Percentiles rank a stretch among this genome's conserved stretches.
Evolutionary conservation across 345 rosid species (phyloP).

Genomic region (Cardamine occulta): DNA sequence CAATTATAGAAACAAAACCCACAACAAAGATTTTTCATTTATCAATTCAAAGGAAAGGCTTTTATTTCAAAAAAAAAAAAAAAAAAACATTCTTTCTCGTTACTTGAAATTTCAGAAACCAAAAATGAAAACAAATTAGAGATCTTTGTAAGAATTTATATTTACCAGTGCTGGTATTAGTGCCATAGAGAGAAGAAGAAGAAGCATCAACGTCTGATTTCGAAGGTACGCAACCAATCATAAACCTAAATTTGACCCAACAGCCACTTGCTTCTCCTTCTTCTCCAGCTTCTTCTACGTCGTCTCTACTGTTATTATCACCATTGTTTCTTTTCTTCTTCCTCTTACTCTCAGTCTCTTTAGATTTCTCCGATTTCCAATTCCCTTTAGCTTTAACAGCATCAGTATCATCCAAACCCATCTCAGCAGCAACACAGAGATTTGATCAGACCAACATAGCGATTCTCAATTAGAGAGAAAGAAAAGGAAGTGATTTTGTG

Average conservation of each 20-base stretch:
- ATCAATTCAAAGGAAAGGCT: conserved; percentile 1
- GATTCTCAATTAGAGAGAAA: not conserved
- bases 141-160: not conserved
- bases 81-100: not conserved
- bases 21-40: conserved; percentile 4
- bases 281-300: conserved; percentile 44
- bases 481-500: conserved; percentile 31
- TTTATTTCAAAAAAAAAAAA: not conserved
- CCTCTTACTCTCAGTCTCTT: conserved; percentile 52
- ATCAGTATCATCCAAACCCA: conserved; percentile 35
- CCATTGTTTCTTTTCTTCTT: conserved; percentile 45
- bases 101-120: not conserved
- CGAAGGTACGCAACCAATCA: conserved; percentile 67
- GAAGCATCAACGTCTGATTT: conserved; percentile 83
- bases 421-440: conserved; percentile 29
- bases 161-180: conserved; percentile 56
- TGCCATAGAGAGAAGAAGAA: conserved; percentile 51
- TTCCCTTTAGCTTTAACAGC: conserved; percentile 19
- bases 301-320: conserved; percentile 30
- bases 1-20: conserved; percentile 29
- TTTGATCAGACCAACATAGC: conserved; percentile 22
- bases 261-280: conserved; percentile 53
- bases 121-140: conserved; percentile 6
- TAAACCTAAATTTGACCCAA: conserved; percentile 67
- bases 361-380: conserved; percentile 32